Conservation (phyloP, 148 eudicot genomes). For the Rhododendron molle region DNA sequence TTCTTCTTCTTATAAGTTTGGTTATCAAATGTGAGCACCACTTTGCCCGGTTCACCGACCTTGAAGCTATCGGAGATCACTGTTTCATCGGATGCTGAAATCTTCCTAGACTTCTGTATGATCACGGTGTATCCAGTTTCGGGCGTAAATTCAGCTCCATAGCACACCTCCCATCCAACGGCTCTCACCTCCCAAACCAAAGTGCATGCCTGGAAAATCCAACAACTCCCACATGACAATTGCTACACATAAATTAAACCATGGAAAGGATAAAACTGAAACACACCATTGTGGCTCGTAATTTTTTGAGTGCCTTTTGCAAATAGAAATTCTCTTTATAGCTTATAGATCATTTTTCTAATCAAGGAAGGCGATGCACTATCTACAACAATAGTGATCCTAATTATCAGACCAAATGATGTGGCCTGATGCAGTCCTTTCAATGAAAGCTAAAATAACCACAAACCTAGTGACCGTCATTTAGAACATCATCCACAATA, state of each 20-base stretch:
- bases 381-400: neutral
- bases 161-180: conserved; percentile 87
- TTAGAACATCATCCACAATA: neutral
- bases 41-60: conserved; percentile 62
- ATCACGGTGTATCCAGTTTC: conserved; percentile 63
- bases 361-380: neutral
- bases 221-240: conserved; percentile 10
- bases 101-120: conserved; percentile 79
- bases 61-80: conserved; percentile 65
- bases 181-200: conserved; percentile 86
- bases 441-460: neutral
- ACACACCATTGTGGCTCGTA: neutral
- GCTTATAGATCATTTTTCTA: neutral
- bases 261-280: neutral
- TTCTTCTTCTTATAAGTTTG: conserved; percentile 71
- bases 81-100: conserved; percentile 59
- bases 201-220: conserved; percentile 39
- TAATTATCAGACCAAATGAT: neutral
- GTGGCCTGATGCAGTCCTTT: neutral
- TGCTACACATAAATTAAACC: conserved; percentile 31
- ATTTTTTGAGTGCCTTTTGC: neutral
- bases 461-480: neutral
- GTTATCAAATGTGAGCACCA: conserved; percentile 80
- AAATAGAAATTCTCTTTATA: neutral
- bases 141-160: conserved; percentile 80